Conservation (phyloP, 1,139 yeast genomes). For the Yamadazyma songkhlaensis region DNA sequence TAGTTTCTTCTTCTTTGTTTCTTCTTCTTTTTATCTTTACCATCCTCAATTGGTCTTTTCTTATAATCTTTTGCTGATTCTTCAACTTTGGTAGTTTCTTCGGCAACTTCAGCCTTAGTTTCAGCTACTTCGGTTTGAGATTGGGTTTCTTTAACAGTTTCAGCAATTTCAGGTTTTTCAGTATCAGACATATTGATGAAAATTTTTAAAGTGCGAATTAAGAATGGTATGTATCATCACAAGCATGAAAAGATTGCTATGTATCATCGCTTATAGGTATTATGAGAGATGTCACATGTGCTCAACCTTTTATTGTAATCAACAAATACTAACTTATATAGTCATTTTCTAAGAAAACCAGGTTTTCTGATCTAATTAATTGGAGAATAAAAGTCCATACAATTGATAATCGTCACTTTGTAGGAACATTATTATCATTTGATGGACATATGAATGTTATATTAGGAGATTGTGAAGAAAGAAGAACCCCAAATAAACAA, state of each 20-base stretch:
- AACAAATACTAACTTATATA: constrained; percentile 6
- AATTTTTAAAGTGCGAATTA: constrained; percentile 2
- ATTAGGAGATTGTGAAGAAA: constrained; percentile 80
- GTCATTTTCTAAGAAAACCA: constrained; percentile 38
- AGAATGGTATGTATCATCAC: constrained; percentile 2
- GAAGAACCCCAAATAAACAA: constrained; percentile 67
- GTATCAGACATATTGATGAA: constrained; percentile 5
- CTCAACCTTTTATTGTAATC: no score
- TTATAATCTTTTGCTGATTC: constrained; percentile 11
- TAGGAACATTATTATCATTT: constrained; percentile 83
- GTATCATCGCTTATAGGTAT: background rate
- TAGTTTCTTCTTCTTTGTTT: constrained; percentile 44
- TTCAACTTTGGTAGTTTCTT: background rate
- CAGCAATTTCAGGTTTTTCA: constrained; percentile 1
- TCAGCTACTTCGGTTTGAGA: constrained; percentile 4
- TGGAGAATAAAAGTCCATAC: constrained; percentile 73
- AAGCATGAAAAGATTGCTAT: background rate
- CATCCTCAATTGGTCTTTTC: constrained; percentile 17
- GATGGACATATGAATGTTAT: constrained; percentile 90
- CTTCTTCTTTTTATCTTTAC: constrained; percentile 34
- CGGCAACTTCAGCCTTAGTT: background rate
- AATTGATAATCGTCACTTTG: constrained; percentile 68
- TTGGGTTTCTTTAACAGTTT: background rate
- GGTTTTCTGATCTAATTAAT: constrained; percentile 68
- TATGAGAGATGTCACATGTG: no score